phyloP scores from a whole-genome alignment of 495 filamentous ascomycete genomes.

The Lophiostoma macrostomum region DNA sequence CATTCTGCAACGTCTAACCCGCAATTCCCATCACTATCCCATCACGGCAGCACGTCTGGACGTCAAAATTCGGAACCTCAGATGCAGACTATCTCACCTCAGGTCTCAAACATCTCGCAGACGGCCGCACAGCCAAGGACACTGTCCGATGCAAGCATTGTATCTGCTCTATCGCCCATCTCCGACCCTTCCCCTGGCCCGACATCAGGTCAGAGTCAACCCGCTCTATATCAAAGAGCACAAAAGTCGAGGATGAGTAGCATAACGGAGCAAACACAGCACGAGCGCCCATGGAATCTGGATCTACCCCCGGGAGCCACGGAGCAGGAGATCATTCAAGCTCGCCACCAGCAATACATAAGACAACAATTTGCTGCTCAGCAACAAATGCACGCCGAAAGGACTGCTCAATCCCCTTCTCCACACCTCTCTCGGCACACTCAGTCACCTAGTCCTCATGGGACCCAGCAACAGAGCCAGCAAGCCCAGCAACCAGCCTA shows the following conservation, averaged over 20 bases:
- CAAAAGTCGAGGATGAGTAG: conserved; percentile 29
- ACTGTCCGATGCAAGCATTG: conserved; percentile 12
- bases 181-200: conserved; percentile 19
- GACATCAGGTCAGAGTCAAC: not conserved
- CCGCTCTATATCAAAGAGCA: conserved; percentile 2
- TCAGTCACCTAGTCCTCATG: conserved; percentile 20
- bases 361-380: conserved; percentile 27
- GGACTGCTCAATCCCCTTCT: conserved; percentile 18
- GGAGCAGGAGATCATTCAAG: conserved; percentile 27
- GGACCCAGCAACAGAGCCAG: not conserved
- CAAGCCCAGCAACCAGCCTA: not conserved
- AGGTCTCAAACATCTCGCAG: conserved; percentile 19
- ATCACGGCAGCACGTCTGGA: not conserved
- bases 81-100: conserved; percentile 26
- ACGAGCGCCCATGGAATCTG: conserved; percentile 27
- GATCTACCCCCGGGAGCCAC: conserved; percentile 23
- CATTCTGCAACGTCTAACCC: not conserved
- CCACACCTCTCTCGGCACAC: conserved; percentile 19
- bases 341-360: conserved; percentile 27
- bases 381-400: conserved; percentile 20
- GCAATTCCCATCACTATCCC: not conserved
- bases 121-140: conserved; percentile 2
- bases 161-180: conserved; percentile 23
- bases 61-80: conserved; percentile 25
- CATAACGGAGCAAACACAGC: conserved; percentile 20